Evolutionary conservation across 2,329 filamentous ascomycete species (phyloP).

Genomic region (Colletotrichum tanaceti): DNA sequence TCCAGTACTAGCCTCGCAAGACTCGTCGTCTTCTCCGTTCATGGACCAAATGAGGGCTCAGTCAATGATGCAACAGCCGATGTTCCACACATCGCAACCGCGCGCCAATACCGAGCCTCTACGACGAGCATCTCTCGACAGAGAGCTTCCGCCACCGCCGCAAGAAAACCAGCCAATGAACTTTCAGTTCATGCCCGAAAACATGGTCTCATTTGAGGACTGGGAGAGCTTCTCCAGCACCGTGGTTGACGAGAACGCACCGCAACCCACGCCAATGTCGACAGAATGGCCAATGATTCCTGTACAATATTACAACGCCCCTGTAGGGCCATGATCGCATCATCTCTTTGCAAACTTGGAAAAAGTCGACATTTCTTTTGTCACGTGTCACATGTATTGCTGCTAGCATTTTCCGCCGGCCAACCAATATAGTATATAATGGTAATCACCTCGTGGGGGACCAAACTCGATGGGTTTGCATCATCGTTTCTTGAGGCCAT

Average conservation of each 20-base stretch:
- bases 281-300: constrained; percentile 45
- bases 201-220: constrained; percentile 53
- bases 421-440: constrained; percentile 42
- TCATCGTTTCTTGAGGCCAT: constrained; percentile 31
- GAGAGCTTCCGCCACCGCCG: constrained; percentile 41
- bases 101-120: constrained; percentile 37
- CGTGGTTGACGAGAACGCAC: constrained; percentile 48
- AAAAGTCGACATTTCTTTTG: constrained; percentile 38
- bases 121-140: constrained; percentile 38
- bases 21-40: constrained; percentile 29
- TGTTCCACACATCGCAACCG: constrained; percentile 36
- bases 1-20: constrained; percentile 39
- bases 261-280: constrained; percentile 40
- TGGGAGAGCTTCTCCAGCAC: constrained; percentile 55
- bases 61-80: constrained; percentile 38
- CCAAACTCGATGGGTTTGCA: constrained; percentile 33
- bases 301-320: constrained; percentile 44
- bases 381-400: constrained; percentile 37
- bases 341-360: constrained; percentile 16
- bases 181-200: constrained; percentile 56
- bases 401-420: constrained; percentile 30
- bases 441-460: constrained; percentile 41
- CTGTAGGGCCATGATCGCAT: constrained; percentile 39
- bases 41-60: constrained; percentile 40
- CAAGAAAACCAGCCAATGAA: constrained; percentile 50